phyloP scores from a whole-genome alignment of 768 basidiomycete genomes.

The Collybia nuda region DNA sequence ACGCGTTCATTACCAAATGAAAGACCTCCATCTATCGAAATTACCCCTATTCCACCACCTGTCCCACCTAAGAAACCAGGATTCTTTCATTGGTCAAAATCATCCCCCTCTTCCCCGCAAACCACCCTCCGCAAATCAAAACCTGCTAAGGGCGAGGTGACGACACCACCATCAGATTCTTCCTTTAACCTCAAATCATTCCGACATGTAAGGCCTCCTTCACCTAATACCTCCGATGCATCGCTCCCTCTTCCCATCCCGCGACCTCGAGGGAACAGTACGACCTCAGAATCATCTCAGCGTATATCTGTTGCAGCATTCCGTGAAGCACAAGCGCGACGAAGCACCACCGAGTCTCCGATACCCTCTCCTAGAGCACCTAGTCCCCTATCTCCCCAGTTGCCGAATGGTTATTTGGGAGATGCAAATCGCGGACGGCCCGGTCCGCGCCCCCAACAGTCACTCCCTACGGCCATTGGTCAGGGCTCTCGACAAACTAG shows the following conservation, averaged over 20 bases:
- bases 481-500: not conserved
- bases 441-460: not conserved
- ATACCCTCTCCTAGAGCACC: slow-evolving; percentile 34
- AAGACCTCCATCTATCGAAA: slow-evolving; percentile 18
- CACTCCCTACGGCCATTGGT: no score
- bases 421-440: no score
- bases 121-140: slow-evolving; percentile 11
- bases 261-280: slow-evolving; percentile 58
- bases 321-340: slow-evolving; percentile 71
- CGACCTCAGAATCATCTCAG: slow-evolving; percentile 65
- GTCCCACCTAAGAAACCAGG: slow-evolving; percentile 31
- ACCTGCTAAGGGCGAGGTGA: slow-evolving; percentile 1
- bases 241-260: slow-evolving; percentile 39
- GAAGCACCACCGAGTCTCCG: slow-evolving; percentile 62
- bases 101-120: slow-evolving; percentile 19
- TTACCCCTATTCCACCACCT: slow-evolving; percentile 13
- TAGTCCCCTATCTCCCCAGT: slow-evolving; percentile 24
- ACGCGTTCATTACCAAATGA: slow-evolving; percentile 63
- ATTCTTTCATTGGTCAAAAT: slow-evolving; percentile 43
- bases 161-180: slow-evolving; percentile 2
- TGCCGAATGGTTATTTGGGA: no score
- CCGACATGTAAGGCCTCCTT: slow-evolving; percentile 24
- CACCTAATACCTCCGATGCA: slow-evolving; percentile 30
- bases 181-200: slow-evolving; percentile 13
- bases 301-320: slow-evolving; percentile 83